phyloP scores from a whole-genome alignment of 345 rosid genomes.

The Eucalyptus globulus region DNA sequence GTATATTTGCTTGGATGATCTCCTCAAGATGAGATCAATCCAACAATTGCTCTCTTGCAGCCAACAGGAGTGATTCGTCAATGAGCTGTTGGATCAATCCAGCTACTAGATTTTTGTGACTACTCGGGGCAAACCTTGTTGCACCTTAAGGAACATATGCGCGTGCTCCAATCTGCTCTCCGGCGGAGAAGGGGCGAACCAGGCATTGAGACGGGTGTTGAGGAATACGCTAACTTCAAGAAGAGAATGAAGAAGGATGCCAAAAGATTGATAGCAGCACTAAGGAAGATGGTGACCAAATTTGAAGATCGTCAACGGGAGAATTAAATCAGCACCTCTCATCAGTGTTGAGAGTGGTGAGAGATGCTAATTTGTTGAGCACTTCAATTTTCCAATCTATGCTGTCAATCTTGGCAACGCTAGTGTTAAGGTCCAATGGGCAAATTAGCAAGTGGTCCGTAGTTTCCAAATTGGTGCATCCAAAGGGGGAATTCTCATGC shows the following conservation, averaged over 20 bases:
- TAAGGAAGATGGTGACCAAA: not conserved
- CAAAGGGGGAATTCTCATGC: slow-evolving; percentile 24
- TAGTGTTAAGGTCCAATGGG: not conserved
- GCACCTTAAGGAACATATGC: slow-evolving; percentile 32
- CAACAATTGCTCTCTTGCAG: slow-evolving; percentile 22
- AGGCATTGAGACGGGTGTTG: slow-evolving; percentile 5
- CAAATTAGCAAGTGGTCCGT: slow-evolving; percentile 27
- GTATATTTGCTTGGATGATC: slow-evolving; percentile 22
- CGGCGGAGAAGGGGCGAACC: slow-evolving; percentile 40
- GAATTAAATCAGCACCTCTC: slow-evolving; percentile 11
- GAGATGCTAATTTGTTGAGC: slow-evolving; percentile 21
- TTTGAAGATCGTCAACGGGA: not conserved
- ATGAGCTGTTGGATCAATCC: slow-evolving; percentile 35
- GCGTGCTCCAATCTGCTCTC: slow-evolving; percentile 35
- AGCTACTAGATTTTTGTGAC: slow-evolving; percentile 44
- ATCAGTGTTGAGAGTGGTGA: slow-evolving; percentile 22
- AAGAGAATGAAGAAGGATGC: slow-evolving; percentile 44
- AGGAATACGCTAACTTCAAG: slow-evolving; percentile 15
- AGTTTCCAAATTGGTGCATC: slow-evolving; percentile 23
- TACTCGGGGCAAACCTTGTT: slow-evolving; percentile 29
- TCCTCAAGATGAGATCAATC: slow-evolving; percentile 39
- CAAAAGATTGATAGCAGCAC: slow-evolving; percentile 2
- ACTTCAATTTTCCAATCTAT: slow-evolving; percentile 26
- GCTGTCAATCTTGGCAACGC: slow-evolving; percentile 18
- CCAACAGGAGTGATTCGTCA: slow-evolving; percentile 8